Base-by-base conservation (phyloP, 768 basidiomycete genomes). In the Auriscalpium orientale region DNA sequence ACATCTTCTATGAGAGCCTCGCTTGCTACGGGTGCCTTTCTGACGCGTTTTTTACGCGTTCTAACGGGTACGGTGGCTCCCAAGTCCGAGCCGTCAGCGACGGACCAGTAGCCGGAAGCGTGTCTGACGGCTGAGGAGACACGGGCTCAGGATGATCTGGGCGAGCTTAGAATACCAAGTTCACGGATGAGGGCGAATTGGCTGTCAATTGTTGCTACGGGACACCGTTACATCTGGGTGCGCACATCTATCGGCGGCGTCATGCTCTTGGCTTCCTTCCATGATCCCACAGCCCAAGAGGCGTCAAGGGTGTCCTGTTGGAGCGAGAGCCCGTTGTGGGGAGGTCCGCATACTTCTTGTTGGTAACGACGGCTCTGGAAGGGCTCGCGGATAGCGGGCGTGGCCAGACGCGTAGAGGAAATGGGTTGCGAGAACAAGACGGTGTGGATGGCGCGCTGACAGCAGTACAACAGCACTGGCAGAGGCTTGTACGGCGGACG, bases 231-330 rank as follows among this genome's bases (percentile, higher is more conserved):
- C 35, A 56, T 34, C 35, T 38, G 28, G 20, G 34, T 22, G 49
- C 47, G 49, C 43, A 49, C 47, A 51, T 57, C 44, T 46, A 57
- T 57, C 45, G 18, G 36, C 18, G 47, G 22, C 16, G n/a, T 37
- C 18, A 43, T 44, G 49, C 13, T 18, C 36, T n/a, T 44, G 15
- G 43, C 58, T 58, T 49, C 57, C 62, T 61, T 5, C 73, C 75
- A 45, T 71, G 70, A 45, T 56, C 38, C 76, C 77, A 82, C 18
- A 74, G 71, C 21, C 58, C 62, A 18, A 84, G 64, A 15, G 82
- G 73, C 50, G 66, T 55, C 40, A 77, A 77, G 45, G 64, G 60
- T 18, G 67, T 65, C 44, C 79, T 81, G 65, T 81, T 75, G 28
- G 74, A 71, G 46, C 71, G 66, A n/a, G 22, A 28, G 22, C 22